Base-by-base conservation (phyloP, 768 basidiomycete species). In the Phylloporus scabripes region DNA sequence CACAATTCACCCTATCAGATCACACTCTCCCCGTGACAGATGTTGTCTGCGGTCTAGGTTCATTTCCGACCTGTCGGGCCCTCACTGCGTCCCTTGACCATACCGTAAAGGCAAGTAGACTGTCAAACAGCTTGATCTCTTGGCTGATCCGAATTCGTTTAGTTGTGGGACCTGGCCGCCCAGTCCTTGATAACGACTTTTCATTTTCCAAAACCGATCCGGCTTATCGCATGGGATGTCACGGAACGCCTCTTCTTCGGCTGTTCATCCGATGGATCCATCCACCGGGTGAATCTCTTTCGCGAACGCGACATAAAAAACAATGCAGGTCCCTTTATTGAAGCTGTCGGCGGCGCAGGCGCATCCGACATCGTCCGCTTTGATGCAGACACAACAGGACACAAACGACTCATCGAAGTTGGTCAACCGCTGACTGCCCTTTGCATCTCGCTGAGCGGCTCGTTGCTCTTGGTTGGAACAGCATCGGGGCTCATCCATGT, bases 1-100 rank as follows among this genome's bases (percentile, higher is more conserved):
- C 93, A 4, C 88, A 83, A 61, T 85, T 82, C 61, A 81, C 82
- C 2, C 71, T 98, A 18, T 79, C 87, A 17, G 95, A 98, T 66
- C 96, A 99, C 63, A 96, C 94, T 0, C 79, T 98, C 4, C 87
- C 91, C 6, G 75, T 99, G 10, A 87, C 87, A 7, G 87, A 89
- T 58, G 77, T 98, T 28, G 65, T 75, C 11, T 85, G 92, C 53
- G 92, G 94, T 11, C 65, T 89, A 34, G 92, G 93, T 12, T 54
- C 73, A 5, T 94, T 89, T 66, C 91, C 87, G 14, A 79, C 72
- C 48, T 87, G 83, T 65, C 79, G 88, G 52, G 68, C 88, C 24
- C 74, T 94, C 55, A 89, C 93, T 1, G 80, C 87, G 3, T 90
- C 90, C 0, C 63, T 87, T 42, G 96, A 98, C 65, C 89, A 92